Evolutionary conservation across 371 early-diverging fungal genomes (phyloP), one percentile per base, ranked within the genome.

Genomic region (Syncephalis plumigaleata): DNA sequence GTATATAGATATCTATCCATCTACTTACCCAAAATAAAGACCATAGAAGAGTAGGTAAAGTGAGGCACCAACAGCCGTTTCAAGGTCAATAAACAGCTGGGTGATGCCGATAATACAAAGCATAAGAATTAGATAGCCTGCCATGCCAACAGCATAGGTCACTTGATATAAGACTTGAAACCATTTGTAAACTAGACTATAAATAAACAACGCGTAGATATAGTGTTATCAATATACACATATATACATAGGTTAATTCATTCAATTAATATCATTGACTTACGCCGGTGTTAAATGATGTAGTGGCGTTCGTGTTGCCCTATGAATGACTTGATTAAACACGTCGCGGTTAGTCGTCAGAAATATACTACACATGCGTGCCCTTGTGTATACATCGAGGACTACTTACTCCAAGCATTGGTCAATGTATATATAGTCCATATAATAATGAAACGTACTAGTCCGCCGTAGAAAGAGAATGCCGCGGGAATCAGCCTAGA

Each of bases 121-220:
- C 54, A 80, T 58, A 39, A 77, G 53, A 36, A 73, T 59, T 18
- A 51, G 16, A 52, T 80, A 80, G 13, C 81, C 78, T 15, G 65
- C 48, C 23, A 78, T 54, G 20, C 79, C 81, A 38, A 71, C 60
- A 39, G 74, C 68, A 61, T 75, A 80, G 0, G 75, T 78, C 2
- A 61, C 59, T 51, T 74, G 70, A 50, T 80, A 75, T 4, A 75
- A 60, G 2, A 76, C 64, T 24, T 71, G 64, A 46, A 64, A 80
- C 77, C 78, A 80, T 47, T 75, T 77, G 59, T 80, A 80, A 1
- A 78, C 79, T 48, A 80, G 60, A 37, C 81, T 61, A 55, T 44
- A 49, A 13, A 46, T n/a, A 50, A 40, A 31, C 20, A 39, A 46
- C 40, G 22, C n/a, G n/a, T n/a, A n/a, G n/a, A n/a, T n/a, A n/a